Percentiles rank a stretch among this genome's conserved stretches.
Evolutionary conservation across 2,329 filamentous ascomycete species (phyloP).

Genomic region (Lojkania enalia): DNA sequence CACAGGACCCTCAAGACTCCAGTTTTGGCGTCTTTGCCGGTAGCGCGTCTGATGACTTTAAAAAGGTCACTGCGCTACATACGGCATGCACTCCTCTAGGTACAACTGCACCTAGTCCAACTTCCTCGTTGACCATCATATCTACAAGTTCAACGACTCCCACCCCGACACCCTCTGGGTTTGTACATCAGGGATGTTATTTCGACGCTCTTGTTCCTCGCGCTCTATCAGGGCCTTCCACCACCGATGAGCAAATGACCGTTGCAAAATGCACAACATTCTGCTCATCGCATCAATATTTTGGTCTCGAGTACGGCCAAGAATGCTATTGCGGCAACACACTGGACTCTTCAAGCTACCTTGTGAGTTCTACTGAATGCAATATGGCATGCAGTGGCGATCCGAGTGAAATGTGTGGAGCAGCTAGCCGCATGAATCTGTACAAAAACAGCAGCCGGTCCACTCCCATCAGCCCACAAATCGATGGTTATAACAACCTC

Average conservation of each 20-base stretch:
- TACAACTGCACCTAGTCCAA: slow-evolving; percentile 8
- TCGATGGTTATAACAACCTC: slow-evolving; percentile 29
- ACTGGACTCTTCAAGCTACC: slow-evolving; percentile 14
- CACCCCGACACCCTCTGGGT: slow-evolving; percentile 15
- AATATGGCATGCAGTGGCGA: slow-evolving; percentile 27
- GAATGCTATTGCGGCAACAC: slow-evolving; percentile 15
- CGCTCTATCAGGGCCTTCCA: slow-evolving; percentile 18
- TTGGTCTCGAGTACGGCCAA: slow-evolving; percentile 26
- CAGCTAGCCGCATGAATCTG: slow-evolving; percentile 31
- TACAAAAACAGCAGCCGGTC: slow-evolving; percentile 43
- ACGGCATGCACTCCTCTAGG: slow-evolving; percentile 20
- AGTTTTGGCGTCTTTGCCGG: slow-evolving; percentile 28
- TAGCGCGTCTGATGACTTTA: slow-evolving; percentile 23
- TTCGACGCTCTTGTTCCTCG: slow-evolving; percentile 18
- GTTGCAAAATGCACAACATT: slow-evolving; percentile 25
- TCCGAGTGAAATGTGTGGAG: slow-evolving; percentile 22
- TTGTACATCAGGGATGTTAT: slow-evolving; percentile 26
- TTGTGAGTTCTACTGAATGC: slow-evolving; percentile 21
- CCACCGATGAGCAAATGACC: slow-evolving; percentile 21
- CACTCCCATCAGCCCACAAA: slow-evolving; percentile 20
- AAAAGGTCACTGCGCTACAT: slow-evolving; percentile 18
- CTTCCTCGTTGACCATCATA: slow-evolving; percentile 2
- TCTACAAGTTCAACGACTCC: slow-evolving; percentile 12
- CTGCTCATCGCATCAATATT: slow-evolving; percentile 26
- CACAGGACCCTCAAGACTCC: slow-evolving; percentile 16